Evolutionary conservation across 2,329 filamentous ascomycete species (phyloP), one percentile per base, ranked within the genome.

Genomic region (Blumeria graminis): DNA sequence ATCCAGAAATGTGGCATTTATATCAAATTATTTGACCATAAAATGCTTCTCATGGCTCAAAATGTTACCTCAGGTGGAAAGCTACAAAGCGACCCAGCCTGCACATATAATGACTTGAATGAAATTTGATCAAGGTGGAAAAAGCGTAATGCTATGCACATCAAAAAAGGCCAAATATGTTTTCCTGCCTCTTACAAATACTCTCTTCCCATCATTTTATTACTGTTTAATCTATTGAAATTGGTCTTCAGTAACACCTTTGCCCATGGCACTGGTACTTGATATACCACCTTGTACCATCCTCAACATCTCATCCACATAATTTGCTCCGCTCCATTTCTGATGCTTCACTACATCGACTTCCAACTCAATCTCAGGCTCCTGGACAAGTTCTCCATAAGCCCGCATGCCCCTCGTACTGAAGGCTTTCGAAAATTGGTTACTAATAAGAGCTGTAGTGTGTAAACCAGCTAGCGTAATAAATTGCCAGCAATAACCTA

Each of bases 401-500:
- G 90, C 92, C 57, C 89, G 81, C 90, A 98, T 98, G 57, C 90
- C 90, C 58, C 83, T 74, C 68, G 79, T 74, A 57, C 83, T 76
- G 69, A 85, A 98, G 53, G 86, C 86, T 67, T 80, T 78, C 58
- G 87, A 81, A 71, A 98, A 98, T 60, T 82, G 80, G 71, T 96
- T 81, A 65, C 82, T 83, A 72, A 94, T 93, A 56, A 98, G 79
- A 39, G 90, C 92, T 3, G 87, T 95, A 60, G 87, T 94, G 75
- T 98, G 92, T 67, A 98, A 77, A 63, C 92, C 92, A 5, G 90
- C 92, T 51, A 98, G 80, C n/a, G 92, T 98, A 74, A 98, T 98
- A 76, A 98, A 98, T 71, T 98, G 92, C 92, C 92, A 98, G 79
- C 87, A 94, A 78, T 98, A 98, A 60, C 92, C 92, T 53, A 98